A percentile compares a stretch with the other conserved stretches of the same genome.
phyloP scores from a whole-genome alignment of 2,329 filamentous ascomycete species.

The Aureobasidium lini region DNA sequence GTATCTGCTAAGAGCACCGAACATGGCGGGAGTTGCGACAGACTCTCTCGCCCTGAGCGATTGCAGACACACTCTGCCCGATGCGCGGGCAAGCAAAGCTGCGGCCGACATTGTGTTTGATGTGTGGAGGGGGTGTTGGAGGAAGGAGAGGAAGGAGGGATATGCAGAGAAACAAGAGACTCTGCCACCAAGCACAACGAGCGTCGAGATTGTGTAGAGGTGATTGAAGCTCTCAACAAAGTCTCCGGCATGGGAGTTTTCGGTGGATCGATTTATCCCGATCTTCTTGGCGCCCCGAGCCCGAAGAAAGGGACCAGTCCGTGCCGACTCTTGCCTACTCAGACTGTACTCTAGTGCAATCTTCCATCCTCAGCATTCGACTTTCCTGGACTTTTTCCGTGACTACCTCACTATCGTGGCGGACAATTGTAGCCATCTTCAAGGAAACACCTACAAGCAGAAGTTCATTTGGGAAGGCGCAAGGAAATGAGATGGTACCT shows the following conservation, averaged over 20 bases:
- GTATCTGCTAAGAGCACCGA: constrained; percentile 56
- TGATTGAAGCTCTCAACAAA: constrained; percentile 13
- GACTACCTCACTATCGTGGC: not conserved
- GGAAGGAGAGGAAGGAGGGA: constrained; percentile 15
- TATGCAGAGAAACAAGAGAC: constrained; percentile 16
- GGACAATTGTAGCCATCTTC: not conserved
- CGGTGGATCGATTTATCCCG: not conserved
- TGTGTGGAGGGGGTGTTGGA: constrained; percentile 14
- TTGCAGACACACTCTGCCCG: constrained; percentile 35
- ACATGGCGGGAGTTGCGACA: constrained; percentile 39
- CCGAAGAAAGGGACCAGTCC: not conserved
- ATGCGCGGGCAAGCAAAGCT: constrained; percentile 38
- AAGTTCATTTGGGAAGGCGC: not conserved
- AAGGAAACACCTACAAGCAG: not conserved
- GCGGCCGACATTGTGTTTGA: constrained; percentile 46
- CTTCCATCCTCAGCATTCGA: not conserved
- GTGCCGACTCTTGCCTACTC: constrained; percentile 3
- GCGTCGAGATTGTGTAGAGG: not conserved
- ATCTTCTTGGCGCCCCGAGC: not conserved
- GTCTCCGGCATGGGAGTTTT: constrained; percentile 11
- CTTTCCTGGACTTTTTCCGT: not conserved
- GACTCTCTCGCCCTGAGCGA: constrained; percentile 27
- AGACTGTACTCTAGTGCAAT: not conserved
- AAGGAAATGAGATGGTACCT: not conserved
- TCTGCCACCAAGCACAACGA: constrained; percentile 10